phyloP scores from a whole-genome alignment of 1,284 basidiomycete species.

The Ganoderma sp. region DNA sequence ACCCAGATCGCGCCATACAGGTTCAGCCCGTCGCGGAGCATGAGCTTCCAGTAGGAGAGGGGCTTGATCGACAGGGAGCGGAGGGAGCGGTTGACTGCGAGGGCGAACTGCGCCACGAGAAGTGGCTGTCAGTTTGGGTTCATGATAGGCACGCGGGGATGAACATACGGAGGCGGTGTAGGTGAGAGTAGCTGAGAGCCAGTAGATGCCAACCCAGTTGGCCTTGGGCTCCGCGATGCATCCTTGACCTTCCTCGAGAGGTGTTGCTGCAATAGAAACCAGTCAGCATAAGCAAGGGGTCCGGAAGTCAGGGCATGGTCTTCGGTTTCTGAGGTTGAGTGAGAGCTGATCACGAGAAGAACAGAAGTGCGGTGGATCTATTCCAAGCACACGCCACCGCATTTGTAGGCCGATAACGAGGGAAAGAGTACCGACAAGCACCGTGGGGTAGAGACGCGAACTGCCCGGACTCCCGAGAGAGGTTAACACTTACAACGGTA shows the following conservation, averaged over 20 bases:
- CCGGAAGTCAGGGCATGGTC: background rate
- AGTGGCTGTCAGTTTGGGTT: conserved; percentile 15
- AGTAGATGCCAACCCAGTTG: conserved; percentile 84
- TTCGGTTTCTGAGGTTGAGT: background rate
- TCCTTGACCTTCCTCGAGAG: conserved; percentile 71
- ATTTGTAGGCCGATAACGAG: background rate
- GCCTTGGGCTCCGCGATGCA: conserved; percentile 81
- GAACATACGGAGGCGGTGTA: conserved; percentile 66
- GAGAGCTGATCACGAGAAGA: conserved; percentile 3
- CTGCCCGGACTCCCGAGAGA: conserved; percentile 1
- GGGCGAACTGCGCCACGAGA: conserved; percentile 51
- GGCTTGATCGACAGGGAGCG: conserved; percentile 63
- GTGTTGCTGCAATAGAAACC: conserved; percentile 56
- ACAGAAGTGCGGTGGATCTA: background rate
- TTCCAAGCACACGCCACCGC: background rate
- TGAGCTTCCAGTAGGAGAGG: conserved; percentile 76
- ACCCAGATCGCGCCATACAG: conserved; percentile 77
- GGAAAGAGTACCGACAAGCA: background rate
- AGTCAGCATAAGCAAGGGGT: background rate
- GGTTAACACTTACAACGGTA: conserved; percentile 59
- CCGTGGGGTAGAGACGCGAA: background rate
- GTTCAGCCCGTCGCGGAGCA: conserved; percentile 86
- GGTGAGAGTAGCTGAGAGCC: conserved; percentile 74
- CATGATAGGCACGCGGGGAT: background rate
- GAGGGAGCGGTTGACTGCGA: conserved; percentile 70